These are phyloP conservation scores for Polygonum maritimum DNA, from an alignment of 148 eudicot genomes.

Conservation along the genomic window DNA sequence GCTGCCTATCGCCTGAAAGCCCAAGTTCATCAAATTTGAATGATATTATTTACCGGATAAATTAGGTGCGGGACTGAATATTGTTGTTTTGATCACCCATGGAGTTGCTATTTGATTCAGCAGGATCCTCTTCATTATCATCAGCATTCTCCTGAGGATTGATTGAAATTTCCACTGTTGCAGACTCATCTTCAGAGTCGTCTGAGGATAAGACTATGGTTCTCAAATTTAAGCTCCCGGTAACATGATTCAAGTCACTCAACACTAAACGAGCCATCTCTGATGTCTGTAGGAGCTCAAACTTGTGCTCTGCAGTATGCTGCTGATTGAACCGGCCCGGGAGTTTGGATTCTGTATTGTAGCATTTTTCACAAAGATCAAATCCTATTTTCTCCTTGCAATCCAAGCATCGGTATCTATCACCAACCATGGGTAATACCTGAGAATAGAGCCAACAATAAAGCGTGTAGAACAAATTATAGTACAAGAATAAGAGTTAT, in stretches of 20 bases:
- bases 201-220: conserved; percentile 6
- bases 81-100: conserved; percentile 3
- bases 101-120: background rate
- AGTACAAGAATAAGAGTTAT: background rate
- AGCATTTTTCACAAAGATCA: conserved; percentile 74
- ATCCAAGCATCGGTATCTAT: conserved; percentile 58
- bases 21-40: background rate
- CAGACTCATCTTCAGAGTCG: conserved; percentile 24
- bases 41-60: background rate
- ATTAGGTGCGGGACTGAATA: background rate
- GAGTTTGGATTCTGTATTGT: conserved; percentile 48
- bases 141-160: conserved; percentile 8
- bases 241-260: background rate
- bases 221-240: background rate
- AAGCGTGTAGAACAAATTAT: background rate
- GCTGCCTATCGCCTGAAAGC: background rate
- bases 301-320: conserved; percentile 57
- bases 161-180: conserved; percentile 14
- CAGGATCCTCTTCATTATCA: conserved; percentile 5
- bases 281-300: conserved; percentile 29
- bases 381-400: conserved; percentile 59
- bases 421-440: conserved; percentile 74
- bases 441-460: conserved; percentile 14
- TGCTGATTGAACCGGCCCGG: conserved; percentile 82
- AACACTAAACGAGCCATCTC: conserved; percentile 12